Evolutionary conservation across 352 stramenopile species (phyloP).

Genomic region (Phytophthora fragariaefolia): DNA sequence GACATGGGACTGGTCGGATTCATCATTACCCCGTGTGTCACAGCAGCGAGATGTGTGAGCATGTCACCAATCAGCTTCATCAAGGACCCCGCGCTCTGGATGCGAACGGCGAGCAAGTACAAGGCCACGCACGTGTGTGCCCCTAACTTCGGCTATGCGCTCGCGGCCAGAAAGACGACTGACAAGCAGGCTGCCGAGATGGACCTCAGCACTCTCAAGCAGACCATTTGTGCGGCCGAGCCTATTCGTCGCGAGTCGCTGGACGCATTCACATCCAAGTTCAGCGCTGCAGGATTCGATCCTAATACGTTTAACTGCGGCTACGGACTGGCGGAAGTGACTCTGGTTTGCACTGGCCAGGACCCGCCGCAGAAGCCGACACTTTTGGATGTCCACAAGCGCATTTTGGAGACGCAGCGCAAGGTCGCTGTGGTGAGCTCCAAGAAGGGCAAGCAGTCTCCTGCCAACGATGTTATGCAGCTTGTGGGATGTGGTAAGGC

Average conservation of each 20-base stretch:
- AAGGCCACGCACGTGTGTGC: conserved; percentile 80
- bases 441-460: conserved; percentile 26
- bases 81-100: conserved; percentile 85
- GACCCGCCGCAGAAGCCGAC: conserved; percentile 64
- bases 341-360: conserved; percentile 79
- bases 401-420: conserved; percentile 60
- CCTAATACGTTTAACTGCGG: conserved; percentile 81
- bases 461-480: conserved; percentile 50
- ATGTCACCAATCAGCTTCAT: conserved; percentile 90
- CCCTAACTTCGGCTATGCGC: conserved; percentile 83
- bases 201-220: conserved; percentile 72
- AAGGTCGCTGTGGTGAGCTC: conserved; percentile 46
- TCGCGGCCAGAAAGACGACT: conserved; percentile 77
- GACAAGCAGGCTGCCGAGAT: conserved; percentile 64
- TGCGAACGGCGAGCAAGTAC: conserved; percentile 78
- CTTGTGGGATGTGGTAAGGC: conserved; percentile 84
- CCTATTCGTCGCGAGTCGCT: conserved; percentile 82
- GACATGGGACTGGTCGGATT: conserved; percentile 89
- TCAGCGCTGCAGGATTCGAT: conserved; percentile 63
- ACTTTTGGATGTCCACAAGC: conserved; percentile 74
- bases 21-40: conserved; percentile 72
- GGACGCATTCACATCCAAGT: conserved; percentile 77
- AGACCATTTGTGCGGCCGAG: conserved; percentile 82
- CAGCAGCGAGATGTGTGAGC: conserved; percentile 65
- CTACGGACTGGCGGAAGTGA: conserved; percentile 86